Evolutionary conservation across 768 basidiomycete species (phyloP), one percentile per base, ranked within the genome.

Genomic region (Pleurotus tuoliensis): DNA sequence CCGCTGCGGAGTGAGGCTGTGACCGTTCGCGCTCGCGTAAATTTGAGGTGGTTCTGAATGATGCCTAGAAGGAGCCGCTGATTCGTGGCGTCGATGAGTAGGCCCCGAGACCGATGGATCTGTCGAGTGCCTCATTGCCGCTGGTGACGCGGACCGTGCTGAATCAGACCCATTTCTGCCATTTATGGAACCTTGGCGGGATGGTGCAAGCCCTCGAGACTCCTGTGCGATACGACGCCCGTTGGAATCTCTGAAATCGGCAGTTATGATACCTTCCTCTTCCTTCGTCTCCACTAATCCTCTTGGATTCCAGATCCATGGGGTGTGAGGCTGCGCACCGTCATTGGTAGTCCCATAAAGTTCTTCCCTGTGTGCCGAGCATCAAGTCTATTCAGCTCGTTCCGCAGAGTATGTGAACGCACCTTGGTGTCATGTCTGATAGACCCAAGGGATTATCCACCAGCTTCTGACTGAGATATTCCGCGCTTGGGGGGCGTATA

Each of bases 231-330:
- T 60, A 18, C 58, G 47, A 40, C 56, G 52, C 24, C 60, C 57
- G 37, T 45, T 13, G 43, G 54, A 41, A 52, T 63, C 58, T 18
- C 47, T 20, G 44, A 47, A 54, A 43, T 60, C 48, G 30, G 56
- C 58, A 41, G 63, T 56, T 45, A 64, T 61, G 34, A 57, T 40
- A 30, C 56, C 47, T 49, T 61, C 55, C 20, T 67, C 47, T 37
- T 59, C 60, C 16, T 66, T 68, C 24, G 74, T 70, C 34, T 73
- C 64, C 7, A 65, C 58, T 18, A 84, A 70, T 56, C 71, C 70
- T 37, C 76, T 65, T 22, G 86, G 81, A 67, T 78, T 83, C 88
- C 88, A 90, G 56, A 88, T 77, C 88, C 88, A 90, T 6, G 88
- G 88, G 0, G 88, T 89, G 12, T 78, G 73, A 5, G 74, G 70